A percentile compares a stretch with the other conserved stretches of the same genome.
Conservation (phyloP, 2,329 filamentous ascomycete genomes). For the Botryotinia convoluta region DNA sequence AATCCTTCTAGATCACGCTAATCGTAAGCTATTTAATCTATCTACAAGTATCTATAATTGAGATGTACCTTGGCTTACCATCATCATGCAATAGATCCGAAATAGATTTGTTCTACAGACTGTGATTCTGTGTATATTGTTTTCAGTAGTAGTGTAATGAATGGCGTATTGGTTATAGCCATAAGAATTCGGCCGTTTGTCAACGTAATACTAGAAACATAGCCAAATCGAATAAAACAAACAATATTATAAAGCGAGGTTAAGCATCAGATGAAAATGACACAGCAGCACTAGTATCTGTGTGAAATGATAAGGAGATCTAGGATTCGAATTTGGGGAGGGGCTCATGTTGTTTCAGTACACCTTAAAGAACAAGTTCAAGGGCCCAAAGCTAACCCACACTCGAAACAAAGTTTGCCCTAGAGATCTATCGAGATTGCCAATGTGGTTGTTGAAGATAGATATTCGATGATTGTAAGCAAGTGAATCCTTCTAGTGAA, state of each 20-base stretch:
- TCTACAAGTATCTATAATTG: neutral
- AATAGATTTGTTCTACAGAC: neutral
- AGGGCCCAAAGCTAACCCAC: neutral
- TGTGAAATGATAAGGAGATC: neutral
- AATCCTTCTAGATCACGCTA: slow-evolving; percentile 11
- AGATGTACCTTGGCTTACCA: neutral
- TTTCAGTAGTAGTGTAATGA: neutral
- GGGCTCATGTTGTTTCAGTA: neutral
- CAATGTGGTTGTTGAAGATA: neutral
- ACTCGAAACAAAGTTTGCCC: neutral
- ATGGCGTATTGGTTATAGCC: neutral
- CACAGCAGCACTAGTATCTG: neutral
- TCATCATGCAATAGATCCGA: neutral
- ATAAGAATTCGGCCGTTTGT: neutral
- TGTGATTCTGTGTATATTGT: neutral
- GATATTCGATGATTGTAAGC: neutral
- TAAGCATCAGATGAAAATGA: neutral
- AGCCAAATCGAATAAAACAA: neutral
- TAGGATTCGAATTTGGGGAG: neutral
- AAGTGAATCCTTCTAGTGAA: slow-evolving; percentile 1
- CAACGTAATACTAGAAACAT: neutral
- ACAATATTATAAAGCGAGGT: neutral
- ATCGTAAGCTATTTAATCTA: neutral
- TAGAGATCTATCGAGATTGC: neutral
- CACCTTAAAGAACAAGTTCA: neutral